Evolutionary conservation across 1,284 basidiomycete genomes (phyloP).

Genomic region (Bondarzewia mesenterica): DNA sequence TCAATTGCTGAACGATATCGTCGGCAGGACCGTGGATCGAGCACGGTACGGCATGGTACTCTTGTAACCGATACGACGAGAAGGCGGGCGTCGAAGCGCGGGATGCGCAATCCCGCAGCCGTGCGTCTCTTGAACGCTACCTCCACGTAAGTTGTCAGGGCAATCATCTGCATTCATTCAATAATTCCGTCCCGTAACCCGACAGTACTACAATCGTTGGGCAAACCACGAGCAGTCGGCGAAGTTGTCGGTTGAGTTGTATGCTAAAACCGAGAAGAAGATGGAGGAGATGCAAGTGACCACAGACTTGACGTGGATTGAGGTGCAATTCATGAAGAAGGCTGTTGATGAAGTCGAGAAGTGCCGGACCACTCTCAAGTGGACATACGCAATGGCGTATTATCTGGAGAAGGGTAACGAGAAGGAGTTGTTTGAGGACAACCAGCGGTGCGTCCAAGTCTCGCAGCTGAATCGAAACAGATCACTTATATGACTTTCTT

Average conservation of each 20-base stretch:
- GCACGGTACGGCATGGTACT: slow-evolving; percentile 96
- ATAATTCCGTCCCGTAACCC: too few relatives aligned
- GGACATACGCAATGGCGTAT: slow-evolving; percentile 99
- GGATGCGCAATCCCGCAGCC: slow-evolving; percentile 82
- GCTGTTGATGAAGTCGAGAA: slow-evolving; percentile 88
- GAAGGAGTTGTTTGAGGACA: slow-evolving; percentile 97
- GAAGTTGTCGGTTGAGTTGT: slow-evolving; percentile 88
- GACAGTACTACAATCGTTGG: slow-evolving; percentile 97
- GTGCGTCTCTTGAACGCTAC: slow-evolving; percentile 89
- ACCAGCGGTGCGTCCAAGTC: slow-evolving; percentile 62
- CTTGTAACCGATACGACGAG: slow-evolving; percentile 96
- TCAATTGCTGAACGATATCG: slow-evolving; percentile 26
- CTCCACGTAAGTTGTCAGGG: slow-evolving; percentile 72
- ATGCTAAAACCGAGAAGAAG: slow-evolving; percentile 96
- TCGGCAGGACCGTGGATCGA: slow-evolving; percentile 89
- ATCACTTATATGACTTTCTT: neutral
- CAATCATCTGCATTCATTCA: too few relatives aligned
- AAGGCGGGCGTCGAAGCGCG: slow-evolving; percentile 84
- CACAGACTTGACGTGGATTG: slow-evolving; percentile 92
- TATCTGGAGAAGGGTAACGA: slow-evolving; percentile 84
- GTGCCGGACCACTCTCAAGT: slow-evolving; percentile 94
- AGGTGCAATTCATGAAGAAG: slow-evolving; percentile 98
- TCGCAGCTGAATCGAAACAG: too few relatives aligned
- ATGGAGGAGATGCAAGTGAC: slow-evolving; percentile 99
- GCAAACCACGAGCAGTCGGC: slow-evolving; percentile 98